Evolutionary conservation across 352 stramenopile species (phyloP).

Genomic region (Porosira glacialis): DNA sequence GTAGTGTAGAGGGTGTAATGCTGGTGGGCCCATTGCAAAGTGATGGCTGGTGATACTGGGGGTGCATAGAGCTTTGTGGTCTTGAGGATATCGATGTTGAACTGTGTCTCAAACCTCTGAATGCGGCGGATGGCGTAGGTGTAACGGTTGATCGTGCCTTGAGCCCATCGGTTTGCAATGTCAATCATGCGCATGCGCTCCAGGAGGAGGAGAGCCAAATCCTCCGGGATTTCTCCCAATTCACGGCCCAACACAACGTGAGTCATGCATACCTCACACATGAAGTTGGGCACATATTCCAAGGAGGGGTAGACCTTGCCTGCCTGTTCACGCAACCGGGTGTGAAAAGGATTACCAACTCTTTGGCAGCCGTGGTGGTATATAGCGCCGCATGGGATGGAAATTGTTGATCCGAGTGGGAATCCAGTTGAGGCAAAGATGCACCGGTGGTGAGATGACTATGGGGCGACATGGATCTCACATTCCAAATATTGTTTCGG

Average conservation of each 20-base stretch:
- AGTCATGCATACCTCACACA: background rate
- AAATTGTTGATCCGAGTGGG: background rate
- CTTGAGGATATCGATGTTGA: background rate
- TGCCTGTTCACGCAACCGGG: background rate
- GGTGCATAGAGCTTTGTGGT: background rate
- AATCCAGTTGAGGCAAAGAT: background rate
- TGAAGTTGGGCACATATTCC: background rate
- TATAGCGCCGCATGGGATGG: background rate
- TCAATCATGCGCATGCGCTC: conserved; percentile 13
- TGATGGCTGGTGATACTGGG: background rate
- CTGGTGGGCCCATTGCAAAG: background rate
- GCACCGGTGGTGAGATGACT: background rate
- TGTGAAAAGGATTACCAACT: background rate
- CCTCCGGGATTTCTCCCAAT: background rate
- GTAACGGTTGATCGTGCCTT: conserved; percentile 1
- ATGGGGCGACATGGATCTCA: no score
- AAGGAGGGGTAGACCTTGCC: background rate
- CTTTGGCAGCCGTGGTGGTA: background rate
- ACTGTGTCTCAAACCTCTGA: background rate
- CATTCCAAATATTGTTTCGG: no score
- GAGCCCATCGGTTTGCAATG: conserved; percentile 6
- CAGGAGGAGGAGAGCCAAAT: background rate
- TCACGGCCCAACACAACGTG: background rate
- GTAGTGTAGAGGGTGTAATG: background rate
- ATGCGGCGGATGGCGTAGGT: background rate